Conservation (phyloP, 441 rosid genomes). For the Croton laevigatus region DNA sequence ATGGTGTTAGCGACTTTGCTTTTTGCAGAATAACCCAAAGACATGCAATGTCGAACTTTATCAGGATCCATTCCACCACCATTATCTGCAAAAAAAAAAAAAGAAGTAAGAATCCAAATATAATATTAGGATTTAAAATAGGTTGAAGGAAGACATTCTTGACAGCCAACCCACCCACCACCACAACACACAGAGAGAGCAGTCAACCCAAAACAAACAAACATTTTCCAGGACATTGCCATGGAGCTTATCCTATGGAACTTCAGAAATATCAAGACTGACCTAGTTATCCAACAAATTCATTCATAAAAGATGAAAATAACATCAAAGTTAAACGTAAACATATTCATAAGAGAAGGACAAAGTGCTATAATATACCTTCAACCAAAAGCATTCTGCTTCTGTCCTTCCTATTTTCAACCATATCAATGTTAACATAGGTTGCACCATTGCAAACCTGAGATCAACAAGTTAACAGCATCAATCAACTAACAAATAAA, state of each 20-base stretch:
- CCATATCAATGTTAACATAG: constrained; percentile 65
- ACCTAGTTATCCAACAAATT: background rate
- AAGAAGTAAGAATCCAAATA: background rate
- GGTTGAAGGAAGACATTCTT: background rate
- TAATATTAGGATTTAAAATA: background rate
- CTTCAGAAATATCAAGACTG: background rate
- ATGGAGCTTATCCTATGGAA: background rate
- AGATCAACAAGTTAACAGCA: constrained; percentile 15
- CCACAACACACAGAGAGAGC: background rate
- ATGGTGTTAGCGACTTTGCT: constrained; percentile 83
- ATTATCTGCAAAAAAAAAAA: constrained; percentile 50
- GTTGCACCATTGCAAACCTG: constrained; percentile 84
- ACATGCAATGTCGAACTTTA: constrained; percentile 83
- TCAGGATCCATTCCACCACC: constrained; percentile 98
- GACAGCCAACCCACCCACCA: background rate
- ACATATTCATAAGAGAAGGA: background rate
- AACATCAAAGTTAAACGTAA: background rate
- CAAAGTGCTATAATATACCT: constrained; percentile 38
- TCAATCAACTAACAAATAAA: constrained; percentile 6
- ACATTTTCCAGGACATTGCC: background rate
- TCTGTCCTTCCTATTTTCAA: constrained; percentile 60
- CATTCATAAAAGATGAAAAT: background rate
- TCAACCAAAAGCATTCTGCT: constrained; percentile 71
- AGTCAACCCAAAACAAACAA: background rate
- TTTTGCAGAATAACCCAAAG: constrained; percentile 89